Evolutionary conservation across 2,329 filamentous ascomycete species (phyloP), one percentile per base, ranked within the genome.

Genomic region (Pseudogymnoascus sp.): DNA sequence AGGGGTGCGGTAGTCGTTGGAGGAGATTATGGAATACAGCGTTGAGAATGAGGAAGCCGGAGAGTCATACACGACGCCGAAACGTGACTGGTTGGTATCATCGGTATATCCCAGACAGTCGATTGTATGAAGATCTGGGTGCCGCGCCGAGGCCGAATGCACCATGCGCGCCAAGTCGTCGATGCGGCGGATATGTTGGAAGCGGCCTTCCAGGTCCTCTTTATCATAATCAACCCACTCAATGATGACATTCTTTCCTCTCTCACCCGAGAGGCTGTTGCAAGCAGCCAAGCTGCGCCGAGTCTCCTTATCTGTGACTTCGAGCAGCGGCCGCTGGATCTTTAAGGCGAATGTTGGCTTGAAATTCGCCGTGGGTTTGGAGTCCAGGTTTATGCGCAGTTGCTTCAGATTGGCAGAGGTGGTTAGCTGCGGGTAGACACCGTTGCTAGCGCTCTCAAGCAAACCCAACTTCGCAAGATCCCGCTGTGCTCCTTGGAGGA

Each of bases 31-130:
- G n/a, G 73, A 66, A 66, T 77, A 71, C 14, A 78, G 74, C 2
- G 74, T 76, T n/a, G 73, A 76, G 66, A 71, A 76, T 47, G 73
- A 75, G 4, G 75, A 54, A 2, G 68, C 66, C 4, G 77, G 75
- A 2, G 74, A 73, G 51, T 73, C 73, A 69, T 79, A 79, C 45
- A 80, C 73, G 47, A 81, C 74, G 2, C 78, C 78, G 68, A 79
- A 80, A 62, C 78, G 76, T 31, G 65, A 71, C 61, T 70, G 68
- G 47, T 68, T 67, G 0, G 69, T 62, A 64, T 80, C 78, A 67
- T 80, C 77, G 4, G 76, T 75, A 69, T 80, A 81, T 57, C 78
- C 79, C 1, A 79, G 69, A 67, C 78, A 80, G 71, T 80, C 77
- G 45, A 80, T 72, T 65, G 76, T 77, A 69, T 79, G 77, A 6